These are phyloP conservation scores for Nectriaceae sp. DNA, from an alignment of 2,329 filamentous ascomycete genomes.

Conservation along the genomic window DNA sequence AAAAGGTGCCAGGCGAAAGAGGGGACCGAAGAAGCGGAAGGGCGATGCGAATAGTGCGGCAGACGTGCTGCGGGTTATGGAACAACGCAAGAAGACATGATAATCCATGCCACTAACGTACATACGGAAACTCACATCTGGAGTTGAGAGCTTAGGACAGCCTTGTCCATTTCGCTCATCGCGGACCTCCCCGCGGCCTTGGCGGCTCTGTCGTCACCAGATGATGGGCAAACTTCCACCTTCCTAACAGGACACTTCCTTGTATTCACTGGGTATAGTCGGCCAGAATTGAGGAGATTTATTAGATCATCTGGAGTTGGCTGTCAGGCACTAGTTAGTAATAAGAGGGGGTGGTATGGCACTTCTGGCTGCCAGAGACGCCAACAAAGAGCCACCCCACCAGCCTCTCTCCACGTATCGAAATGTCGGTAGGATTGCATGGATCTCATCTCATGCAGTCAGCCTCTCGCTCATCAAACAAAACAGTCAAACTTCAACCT, in stretches of 20 bases:
- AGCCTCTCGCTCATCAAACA: no score
- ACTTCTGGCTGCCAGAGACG: background rate
- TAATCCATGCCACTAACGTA: conserved; percentile 1
- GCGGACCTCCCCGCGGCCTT: background rate
- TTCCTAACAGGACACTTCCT: background rate
- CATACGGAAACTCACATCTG: background rate
- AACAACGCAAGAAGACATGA: conserved; percentile 51
- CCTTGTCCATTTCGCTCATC: background rate
- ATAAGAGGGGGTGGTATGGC: conserved; percentile 1
- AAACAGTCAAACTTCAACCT: no score
- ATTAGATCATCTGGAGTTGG: background rate
- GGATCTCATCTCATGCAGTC: background rate
- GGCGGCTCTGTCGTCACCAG: background rate
- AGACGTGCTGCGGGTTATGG: conserved; percentile 80
- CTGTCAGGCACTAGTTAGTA: background rate
- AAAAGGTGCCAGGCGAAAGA: conserved; percentile 63
- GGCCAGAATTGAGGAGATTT: background rate
- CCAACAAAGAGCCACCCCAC: conserved; percentile 6
- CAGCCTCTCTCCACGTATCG: conserved; percentile 3
- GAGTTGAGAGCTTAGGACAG: background rate
- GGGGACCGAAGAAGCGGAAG: conserved; percentile 73
- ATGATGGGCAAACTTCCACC: background rate
- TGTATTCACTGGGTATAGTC: background rate
- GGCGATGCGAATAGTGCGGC: conserved; percentile 76
- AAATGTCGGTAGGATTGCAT: background rate